phyloP scores from a whole-genome alignment of 805 yeast genomes.

The Jamesozyma rosinii region DNA sequence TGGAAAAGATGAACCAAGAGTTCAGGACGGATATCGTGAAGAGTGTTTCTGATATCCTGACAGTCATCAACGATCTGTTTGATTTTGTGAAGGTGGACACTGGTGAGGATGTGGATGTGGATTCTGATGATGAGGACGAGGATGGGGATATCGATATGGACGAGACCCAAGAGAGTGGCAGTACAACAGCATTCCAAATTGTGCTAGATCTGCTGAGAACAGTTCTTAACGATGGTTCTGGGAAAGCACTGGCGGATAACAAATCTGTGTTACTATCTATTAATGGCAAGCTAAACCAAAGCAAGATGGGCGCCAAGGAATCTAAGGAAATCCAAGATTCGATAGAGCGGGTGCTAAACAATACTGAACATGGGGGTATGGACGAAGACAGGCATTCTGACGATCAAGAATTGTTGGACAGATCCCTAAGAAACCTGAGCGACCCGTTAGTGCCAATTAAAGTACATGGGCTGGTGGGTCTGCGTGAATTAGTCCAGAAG shows the following conservation, averaged over 20 bases:
- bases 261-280: slow-evolving; percentile 26
- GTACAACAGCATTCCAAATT: slow-evolving; percentile 16
- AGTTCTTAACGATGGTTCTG: slow-evolving; percentile 27
- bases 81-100: slow-evolving; percentile 17
- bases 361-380: neutral
- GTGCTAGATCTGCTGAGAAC: slow-evolving; percentile 34
- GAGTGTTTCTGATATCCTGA: slow-evolving; percentile 47
- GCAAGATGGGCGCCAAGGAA: neutral
- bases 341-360: slow-evolving; percentile 1
- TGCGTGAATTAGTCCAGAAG: slow-evolving; percentile 45
- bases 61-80: slow-evolving; percentile 38
- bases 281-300: slow-evolving; percentile 12
- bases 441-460: slow-evolving; percentile 78
- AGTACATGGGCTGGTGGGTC: slow-evolving; percentile 70
- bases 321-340: neutral
- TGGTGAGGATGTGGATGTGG: slow-evolving; percentile 22
- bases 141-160: slow-evolving; percentile 23
- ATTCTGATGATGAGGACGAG: slow-evolving; percentile 19
- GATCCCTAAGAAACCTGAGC: slow-evolving; percentile 58
- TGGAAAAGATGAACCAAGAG: slow-evolving; percentile 51
- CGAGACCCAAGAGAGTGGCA: neutral
- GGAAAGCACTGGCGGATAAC: slow-evolving; percentile 11
- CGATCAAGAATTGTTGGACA: slow-evolving; percentile 32
- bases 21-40: slow-evolving; percentile 43
- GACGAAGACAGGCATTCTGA: neutral